A percentile compares a stretch with the other conserved stretches of the same genome.
phyloP scores from a whole-genome alignment of 2,329 filamentous ascomycete genomes.

The Penicillium sp. region DNA sequence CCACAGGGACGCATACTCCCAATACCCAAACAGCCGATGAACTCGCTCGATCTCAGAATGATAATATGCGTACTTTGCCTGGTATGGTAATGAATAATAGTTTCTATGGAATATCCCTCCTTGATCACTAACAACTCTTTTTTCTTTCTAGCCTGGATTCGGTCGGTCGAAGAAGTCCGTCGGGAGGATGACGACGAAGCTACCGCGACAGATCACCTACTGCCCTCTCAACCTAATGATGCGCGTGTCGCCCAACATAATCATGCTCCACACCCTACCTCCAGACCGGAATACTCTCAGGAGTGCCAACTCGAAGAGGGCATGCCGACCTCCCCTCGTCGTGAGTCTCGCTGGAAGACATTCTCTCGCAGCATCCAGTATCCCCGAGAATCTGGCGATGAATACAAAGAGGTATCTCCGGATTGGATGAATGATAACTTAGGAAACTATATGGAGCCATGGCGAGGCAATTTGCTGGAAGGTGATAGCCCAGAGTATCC shows the following conservation, averaged over 20 bases:
- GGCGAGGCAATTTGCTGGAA: conserved; percentile 51
- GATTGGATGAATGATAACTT: conserved; percentile 49
- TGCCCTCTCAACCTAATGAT: conserved; percentile 39
- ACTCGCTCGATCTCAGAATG: conserved; percentile 6
- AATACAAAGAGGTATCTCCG: conserved; percentile 43
- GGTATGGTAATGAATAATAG: conserved; percentile 26
- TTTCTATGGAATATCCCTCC: background rate
- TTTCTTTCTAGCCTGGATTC: conserved; percentile 42
- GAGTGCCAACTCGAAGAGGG: conserved; percentile 4
- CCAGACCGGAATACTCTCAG: conserved; percentile 19
- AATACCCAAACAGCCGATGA: conserved; percentile 19
- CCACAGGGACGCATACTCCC: conserved; percentile 18
- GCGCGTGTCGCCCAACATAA: conserved; percentile 50
- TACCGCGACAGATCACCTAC: conserved; percentile 31
- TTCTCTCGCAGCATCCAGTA: conserved; percentile 47
- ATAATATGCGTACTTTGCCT: conserved; percentile 37
- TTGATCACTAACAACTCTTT: conserved; percentile 6
- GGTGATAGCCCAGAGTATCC: conserved; percentile 53
- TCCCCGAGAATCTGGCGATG: conserved; percentile 34
- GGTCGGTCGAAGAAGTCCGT: conserved; percentile 39
- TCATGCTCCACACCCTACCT: conserved; percentile 37
- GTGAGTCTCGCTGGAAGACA: conserved; percentile 48
- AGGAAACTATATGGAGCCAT: conserved; percentile 49
- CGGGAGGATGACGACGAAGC: conserved; percentile 36
- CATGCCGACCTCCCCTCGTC: conserved; percentile 11